Evolutionary conservation across 148 eudicot genomes (phyloP), one percentile per base, ranked within the genome.

Genomic region (Rhododendron kiyosumense): DNA sequence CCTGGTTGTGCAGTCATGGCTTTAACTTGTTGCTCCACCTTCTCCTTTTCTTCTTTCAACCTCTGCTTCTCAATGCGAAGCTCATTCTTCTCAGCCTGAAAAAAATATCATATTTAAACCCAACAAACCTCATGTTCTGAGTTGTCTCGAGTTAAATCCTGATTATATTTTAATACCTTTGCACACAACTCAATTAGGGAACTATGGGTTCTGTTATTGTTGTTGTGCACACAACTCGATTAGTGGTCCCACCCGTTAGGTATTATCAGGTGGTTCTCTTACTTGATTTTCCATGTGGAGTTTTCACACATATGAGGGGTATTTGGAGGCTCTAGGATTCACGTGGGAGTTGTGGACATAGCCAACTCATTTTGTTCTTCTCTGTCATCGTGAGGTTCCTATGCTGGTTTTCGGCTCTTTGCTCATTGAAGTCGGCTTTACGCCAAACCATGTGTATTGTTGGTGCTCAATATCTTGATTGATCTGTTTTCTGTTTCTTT

Each of bases 31-130:
- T 84, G 92, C 88, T 92, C 94, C 22, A 89, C 82, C 78, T 90
- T 87, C 82, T 93, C 93, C 86, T 93, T 94, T 46, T 92, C 91
- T 11, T 82, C 87, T 87, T 89, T 91, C 43, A 94, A 76, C 83
- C 85, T 91, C 49, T 86, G 93, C 88, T 94, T 94, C 87, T 94
- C 94, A 69, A 88, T 92, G 2, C 94, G 93, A 48, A 93, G 94
- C 81, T 91, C 93, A 49, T 87, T 93, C 90, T 94, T 94, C 94
- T 94, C 95, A 3, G 88, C 90, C 97, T 94, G 85, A 61, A 90
- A 63, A 24, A 28, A 28, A 36, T 38, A 20, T 4, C 15, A 26
- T 4, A n/a, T 34, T 2, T 59, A 13, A 75, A 79, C 30, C 8
- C 26, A 46, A 79, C 52, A 78, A 20, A 10, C 13, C 15, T 41